Percentiles rank a stretch among this genome's conserved stretches.
phyloP scores from a whole-genome alignment of 179 eudicot genomes.

The Sideroxylon spinosum region DNA sequence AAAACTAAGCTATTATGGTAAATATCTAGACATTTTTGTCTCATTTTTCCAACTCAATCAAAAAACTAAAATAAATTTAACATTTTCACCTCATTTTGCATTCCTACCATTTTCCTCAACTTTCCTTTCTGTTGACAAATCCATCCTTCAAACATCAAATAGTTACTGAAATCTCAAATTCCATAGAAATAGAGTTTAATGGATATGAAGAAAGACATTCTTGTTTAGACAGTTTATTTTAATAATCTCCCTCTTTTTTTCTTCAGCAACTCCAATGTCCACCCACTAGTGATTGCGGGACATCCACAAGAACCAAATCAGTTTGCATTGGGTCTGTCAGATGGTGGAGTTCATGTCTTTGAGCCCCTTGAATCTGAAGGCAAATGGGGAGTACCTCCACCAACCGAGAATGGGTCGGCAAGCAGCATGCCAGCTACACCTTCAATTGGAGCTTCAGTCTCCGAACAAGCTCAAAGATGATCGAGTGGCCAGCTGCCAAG shows the following conservation, averaged over 20 bases:
- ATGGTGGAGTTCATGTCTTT: constrained; percentile 88
- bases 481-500: constrained; percentile 15
- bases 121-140: too few species aligned
- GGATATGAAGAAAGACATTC: too few species aligned
- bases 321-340: constrained; percentile 89
- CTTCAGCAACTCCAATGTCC: constrained; percentile 70
- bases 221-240: background rate
- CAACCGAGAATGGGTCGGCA: constrained; percentile 69
- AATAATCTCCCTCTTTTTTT: background rate
- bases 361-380: constrained; percentile 96
- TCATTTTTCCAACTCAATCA: too few species aligned
- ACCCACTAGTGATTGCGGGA: constrained; percentile 82
- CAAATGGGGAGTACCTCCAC: constrained; percentile 93
- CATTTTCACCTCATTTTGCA: too few species aligned
- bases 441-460: constrained; percentile 61
- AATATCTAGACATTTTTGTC: too few species aligned
- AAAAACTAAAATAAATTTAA: too few species aligned
- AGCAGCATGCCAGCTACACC: constrained; percentile 60
- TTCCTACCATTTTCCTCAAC: too few species aligned
- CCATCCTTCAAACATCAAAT: too few species aligned
- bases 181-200: background rate
- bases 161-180: too few species aligned
- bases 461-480: constrained; percentile 86
- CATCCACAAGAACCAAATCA: constrained; percentile 96
- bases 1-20: too few species aligned